These are phyloP conservation scores for Exophiala sp. DNA, from an alignment of 2,329 filamentous ascomycete genomes.

Conservation along the genomic window DNA sequence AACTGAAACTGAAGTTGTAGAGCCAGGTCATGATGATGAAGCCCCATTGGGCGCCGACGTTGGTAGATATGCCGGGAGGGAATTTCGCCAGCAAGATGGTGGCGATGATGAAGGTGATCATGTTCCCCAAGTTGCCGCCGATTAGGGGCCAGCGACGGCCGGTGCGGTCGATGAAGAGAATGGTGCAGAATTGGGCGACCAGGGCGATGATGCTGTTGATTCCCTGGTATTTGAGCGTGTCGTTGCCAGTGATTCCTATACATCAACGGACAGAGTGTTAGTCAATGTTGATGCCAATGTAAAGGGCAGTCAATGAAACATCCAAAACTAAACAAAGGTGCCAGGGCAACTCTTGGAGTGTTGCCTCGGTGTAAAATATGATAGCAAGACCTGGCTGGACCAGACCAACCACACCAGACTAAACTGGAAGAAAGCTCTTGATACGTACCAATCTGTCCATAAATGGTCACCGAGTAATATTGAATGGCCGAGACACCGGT, in stretches of 20 bases:
- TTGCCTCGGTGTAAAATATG: no score
- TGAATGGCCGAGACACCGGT: slow-evolving; percentile 70
- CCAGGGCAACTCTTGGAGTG: no score
- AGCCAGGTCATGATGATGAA: slow-evolving; percentile 74
- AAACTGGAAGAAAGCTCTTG: no score
- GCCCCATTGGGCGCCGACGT: slow-evolving; percentile 58
- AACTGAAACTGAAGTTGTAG: slow-evolving; percentile 72
- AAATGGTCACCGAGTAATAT: slow-evolving; percentile 65
- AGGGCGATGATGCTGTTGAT: slow-evolving; percentile 68
- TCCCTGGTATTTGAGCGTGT: slow-evolving; percentile 68
- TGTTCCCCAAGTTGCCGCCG: slow-evolving; percentile 64
- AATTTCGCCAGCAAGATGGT: slow-evolving; percentile 53
- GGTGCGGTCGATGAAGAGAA: slow-evolving; percentile 59
- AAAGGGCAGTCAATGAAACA: no score
- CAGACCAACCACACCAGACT: no score
- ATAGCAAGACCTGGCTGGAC: no score
- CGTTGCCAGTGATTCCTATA: slow-evolving; percentile 57
- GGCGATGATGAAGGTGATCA: slow-evolving; percentile 65
- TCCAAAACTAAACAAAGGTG: no score
- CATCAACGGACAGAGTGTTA: background rate
- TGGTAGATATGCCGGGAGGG: slow-evolving; percentile 51
- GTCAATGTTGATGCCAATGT: no score
- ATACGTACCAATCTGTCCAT: slow-evolving; percentile 52
- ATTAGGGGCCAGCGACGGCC: slow-evolving; percentile 70
- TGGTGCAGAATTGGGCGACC: slow-evolving; percentile 61